Conservation (phyloP, 2,329 filamentous ascomycete genomes). For the Exophiala oligosperma region DNA sequence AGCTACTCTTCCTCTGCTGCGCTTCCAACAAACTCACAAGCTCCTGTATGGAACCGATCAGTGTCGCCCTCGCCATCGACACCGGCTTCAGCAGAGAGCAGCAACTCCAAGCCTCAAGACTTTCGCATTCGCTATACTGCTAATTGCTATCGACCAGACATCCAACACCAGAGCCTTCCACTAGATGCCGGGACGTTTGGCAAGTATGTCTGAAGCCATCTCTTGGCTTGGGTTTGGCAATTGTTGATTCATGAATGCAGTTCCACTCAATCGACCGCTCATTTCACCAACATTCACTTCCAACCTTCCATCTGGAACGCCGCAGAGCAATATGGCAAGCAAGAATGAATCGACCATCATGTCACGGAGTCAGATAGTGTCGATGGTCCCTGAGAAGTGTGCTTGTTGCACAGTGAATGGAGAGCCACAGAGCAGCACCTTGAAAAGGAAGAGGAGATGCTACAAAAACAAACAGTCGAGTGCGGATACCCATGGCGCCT, state of each 20-base stretch:
- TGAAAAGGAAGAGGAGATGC: too few species aligned
- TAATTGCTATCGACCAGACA: slow-evolving; percentile 14
- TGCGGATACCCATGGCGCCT: too few species aligned
- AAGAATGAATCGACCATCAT: slow-evolving; percentile 7
- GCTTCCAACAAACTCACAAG: slow-evolving; percentile 10
- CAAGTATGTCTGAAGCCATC: slow-evolving; percentile 7
- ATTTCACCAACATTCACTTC: slow-evolving; percentile 48
- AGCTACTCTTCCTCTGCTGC: slow-evolving; percentile 11
- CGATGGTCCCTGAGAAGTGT: background rate
- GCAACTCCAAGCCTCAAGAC: slow-evolving; percentile 5
- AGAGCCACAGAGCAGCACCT: background rate
- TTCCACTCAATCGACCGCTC: slow-evolving; percentile 46
- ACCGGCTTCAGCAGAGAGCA: background rate
- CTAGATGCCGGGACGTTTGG: slow-evolving; percentile 19
- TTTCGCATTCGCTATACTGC: slow-evolving; percentile 20
- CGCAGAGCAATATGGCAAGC: slow-evolving; percentile 32
- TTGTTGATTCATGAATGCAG: slow-evolving; percentile 27
- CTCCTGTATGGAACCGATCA: slow-evolving; percentile 9
- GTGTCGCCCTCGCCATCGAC: background rate
- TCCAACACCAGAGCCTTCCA: slow-evolving; percentile 18
- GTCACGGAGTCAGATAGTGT: background rate
- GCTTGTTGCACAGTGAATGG: background rate
- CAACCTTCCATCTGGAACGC: slow-evolving; percentile 48
- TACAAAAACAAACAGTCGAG: too few species aligned
- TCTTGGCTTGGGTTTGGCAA: background rate